Percentiles rank a stretch among this genome's conserved stretches.
Evolutionary conservation across 345 rosid species (phyloP).

Genomic region (Stellera chamaejasme): DNA sequence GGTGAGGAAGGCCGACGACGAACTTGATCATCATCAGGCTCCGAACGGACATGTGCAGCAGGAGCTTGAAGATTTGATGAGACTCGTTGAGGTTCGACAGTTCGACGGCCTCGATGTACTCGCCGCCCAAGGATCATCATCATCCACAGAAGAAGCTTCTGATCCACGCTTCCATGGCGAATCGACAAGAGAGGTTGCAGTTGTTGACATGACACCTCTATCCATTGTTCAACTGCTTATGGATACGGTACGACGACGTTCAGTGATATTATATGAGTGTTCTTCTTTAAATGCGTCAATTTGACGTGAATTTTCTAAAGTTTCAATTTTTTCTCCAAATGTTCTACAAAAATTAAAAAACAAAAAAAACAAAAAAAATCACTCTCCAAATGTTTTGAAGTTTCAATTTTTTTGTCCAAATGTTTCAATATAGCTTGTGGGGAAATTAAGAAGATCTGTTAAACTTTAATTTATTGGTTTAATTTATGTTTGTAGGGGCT

Average conservation of each 20-base stretch:
- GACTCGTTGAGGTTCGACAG: conserved; percentile 18
- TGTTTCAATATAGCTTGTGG: not conserved
- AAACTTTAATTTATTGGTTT: not conserved
- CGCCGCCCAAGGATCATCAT: too few species aligned
- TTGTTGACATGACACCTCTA: conserved; percentile 11
- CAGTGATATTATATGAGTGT: too few species aligned
- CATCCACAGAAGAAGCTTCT: not conserved
- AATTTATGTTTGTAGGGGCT: conserved; percentile 23
- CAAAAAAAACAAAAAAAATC: too few species aligned
- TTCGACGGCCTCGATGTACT: not conserved
- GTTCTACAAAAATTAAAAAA: too few species aligned
- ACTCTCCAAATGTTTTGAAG: not conserved
- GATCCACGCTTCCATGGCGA: conserved; percentile 14
- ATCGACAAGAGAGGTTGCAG: conserved; percentile 21
- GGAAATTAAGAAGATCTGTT: not conserved
- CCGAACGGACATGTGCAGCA: conserved; percentile 20
- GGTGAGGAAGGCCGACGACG: conserved; percentile 12
- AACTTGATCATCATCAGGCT: conserved; percentile 22
- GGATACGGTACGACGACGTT: conserved; percentile 18
- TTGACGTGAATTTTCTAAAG: too few species aligned
- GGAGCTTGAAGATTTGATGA: conserved; percentile 17
- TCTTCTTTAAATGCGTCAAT: too few species aligned
- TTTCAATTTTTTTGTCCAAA: not conserved
- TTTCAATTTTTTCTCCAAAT: too few species aligned
- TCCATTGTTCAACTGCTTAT: conserved; percentile 28